These are phyloP conservation scores for Talaromyces sp. DNA, from an alignment of 2,329 filamentous ascomycete genomes.

Conservation along the genomic window DNA sequence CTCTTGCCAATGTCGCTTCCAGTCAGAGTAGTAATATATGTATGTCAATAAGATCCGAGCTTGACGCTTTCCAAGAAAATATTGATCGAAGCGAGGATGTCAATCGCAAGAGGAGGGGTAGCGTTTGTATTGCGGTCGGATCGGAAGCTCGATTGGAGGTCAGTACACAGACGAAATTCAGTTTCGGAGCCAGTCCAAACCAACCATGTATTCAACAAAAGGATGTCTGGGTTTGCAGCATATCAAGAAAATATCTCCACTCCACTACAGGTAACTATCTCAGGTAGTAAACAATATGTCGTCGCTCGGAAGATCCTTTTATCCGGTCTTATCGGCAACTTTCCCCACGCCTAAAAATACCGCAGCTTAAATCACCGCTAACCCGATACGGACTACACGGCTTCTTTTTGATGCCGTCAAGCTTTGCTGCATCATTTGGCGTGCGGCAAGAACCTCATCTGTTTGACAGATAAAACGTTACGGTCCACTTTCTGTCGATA, in stretches of 20 bases:
- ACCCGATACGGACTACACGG: not conserved
- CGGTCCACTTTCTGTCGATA: constrained; percentile 21
- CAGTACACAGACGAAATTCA: too few species aligned
- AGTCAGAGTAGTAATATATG: not conserved
- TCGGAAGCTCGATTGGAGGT: not conserved
- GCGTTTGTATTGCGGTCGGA: constrained; percentile 6
- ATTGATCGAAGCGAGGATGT: constrained; percentile 20
- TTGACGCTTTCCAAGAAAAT: not conserved
- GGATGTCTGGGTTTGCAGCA: not conserved
- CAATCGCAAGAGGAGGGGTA: constrained; percentile 14
- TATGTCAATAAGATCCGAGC: not conserved
- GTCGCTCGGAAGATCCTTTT: not conserved
- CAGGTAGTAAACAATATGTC: constrained; percentile 12
- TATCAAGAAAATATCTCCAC: not conserved
- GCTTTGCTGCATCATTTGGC: constrained; percentile 1
- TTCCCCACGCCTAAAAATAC: constrained; percentile 12
- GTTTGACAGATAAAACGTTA: not conserved
- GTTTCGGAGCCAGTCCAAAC: not conserved
- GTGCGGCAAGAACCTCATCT: constrained; percentile 1
- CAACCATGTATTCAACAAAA: not conserved
- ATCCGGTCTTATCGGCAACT: constrained; percentile 7
- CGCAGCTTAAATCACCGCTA: not conserved
- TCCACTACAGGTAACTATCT: too few species aligned
- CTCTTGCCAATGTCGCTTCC: not conserved
- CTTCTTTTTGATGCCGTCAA: constrained; percentile 1